These are phyloP conservation scores for Striga asiatica DNA, from an alignment of 257 asterid genomes.

Conservation along the genomic window DNA sequence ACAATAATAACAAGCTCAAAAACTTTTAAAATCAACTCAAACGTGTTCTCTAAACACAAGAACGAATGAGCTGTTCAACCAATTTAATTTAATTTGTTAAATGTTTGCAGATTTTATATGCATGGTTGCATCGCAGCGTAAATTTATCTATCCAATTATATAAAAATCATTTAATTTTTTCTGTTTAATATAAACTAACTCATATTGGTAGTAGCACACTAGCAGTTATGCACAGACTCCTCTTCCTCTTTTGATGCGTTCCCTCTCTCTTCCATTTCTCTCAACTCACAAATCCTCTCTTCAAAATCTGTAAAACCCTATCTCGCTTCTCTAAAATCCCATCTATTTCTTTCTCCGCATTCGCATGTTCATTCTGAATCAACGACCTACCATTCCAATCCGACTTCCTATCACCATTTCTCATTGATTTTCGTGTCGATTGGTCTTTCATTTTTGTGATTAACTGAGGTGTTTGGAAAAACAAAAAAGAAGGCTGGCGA, in stretches of 20 bases:
- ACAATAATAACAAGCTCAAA: too few relatives aligned
- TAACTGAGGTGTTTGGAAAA: slow-evolving; percentile 18
- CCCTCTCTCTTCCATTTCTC: not conserved
- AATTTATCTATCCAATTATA: too few relatives aligned
- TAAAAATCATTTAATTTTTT: too few relatives aligned
- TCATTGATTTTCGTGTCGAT: not conserved
- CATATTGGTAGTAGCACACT: too few relatives aligned
- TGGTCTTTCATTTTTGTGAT: slow-evolving; percentile 7
- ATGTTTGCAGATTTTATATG: not conserved
- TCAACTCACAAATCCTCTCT: slow-evolving; percentile 11
- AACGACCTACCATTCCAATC: not conserved
- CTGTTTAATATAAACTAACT: too few relatives aligned
- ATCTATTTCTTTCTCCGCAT: not conserved
- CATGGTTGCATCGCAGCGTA: too few relatives aligned
- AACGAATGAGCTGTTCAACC: too few relatives aligned
- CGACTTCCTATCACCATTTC: not conserved
- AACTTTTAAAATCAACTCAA: too few relatives aligned
- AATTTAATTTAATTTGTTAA: too few relatives aligned
- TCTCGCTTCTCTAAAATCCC: slow-evolving; percentile 7
- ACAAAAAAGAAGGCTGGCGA: slow-evolving; percentile 61
- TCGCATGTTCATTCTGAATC: slow-evolving; percentile 9
- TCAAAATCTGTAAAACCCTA: slow-evolving; percentile 35
- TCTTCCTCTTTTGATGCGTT: too few relatives aligned
- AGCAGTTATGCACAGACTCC: not conserved
- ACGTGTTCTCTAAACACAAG: too few relatives aligned